These are phyloP conservation scores for Rhizopus stolonifer DNA, from an alignment of 371 early-diverging fungal genomes.

Conservation along the genomic window DNA sequence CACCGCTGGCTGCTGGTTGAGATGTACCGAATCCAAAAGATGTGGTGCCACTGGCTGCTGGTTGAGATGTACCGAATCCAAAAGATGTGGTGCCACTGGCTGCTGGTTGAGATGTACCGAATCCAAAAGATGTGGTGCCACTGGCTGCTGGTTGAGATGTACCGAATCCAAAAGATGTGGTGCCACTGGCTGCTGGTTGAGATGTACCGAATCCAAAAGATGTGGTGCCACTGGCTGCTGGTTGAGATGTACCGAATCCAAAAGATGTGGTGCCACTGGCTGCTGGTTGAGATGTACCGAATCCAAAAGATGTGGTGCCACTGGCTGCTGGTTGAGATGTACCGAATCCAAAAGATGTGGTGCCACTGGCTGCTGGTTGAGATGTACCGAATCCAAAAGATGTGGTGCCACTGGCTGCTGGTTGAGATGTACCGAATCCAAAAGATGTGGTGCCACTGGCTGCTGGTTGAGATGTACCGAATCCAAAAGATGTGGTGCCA, in stretches of 20 bases:
- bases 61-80: background rate
- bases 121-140: background rate
- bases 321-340: background rate
- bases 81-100: background rate
- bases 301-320: background rate
- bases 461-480: constrained; percentile 3
- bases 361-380: background rate
- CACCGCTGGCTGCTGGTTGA: background rate
- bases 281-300: background rate
- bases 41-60: background rate
- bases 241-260: constrained; percentile 6
- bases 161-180: constrained; percentile 4
- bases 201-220: constrained; percentile 8
- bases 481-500: background rate
- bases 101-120: background rate
- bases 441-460: background rate
- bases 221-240: background rate
- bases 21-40: background rate
- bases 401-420: background rate
- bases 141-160: background rate
- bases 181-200: background rate
- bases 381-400: background rate
- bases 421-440: background rate
- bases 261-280: background rate
- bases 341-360: background rate